Evolutionary conservation across 345 rosid genomes (phyloP).

Genomic region (Mercurialis annua): DNA sequence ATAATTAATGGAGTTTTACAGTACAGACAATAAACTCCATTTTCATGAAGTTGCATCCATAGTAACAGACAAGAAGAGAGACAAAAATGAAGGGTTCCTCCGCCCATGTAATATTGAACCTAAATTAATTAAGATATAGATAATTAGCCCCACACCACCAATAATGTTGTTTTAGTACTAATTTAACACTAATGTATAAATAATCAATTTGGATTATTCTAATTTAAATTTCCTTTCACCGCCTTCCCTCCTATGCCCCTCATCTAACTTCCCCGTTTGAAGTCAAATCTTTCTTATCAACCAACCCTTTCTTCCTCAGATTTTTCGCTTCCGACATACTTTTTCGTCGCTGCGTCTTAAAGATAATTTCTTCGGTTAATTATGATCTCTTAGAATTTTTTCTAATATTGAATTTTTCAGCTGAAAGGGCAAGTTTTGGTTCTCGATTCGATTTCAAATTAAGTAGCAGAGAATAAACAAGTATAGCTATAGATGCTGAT

Average conservation of each 20-base stretch:
- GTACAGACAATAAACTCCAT: constrained; percentile 7
- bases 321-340: background rate
- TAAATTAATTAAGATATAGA: constrained; percentile 5
- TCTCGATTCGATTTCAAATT: background rate
- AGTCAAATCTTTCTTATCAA: constrained; percentile 45
- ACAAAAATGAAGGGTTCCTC: constrained; percentile 41
- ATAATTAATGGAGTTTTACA: background rate
- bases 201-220: constrained; percentile 34
- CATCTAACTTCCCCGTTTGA: constrained; percentile 31
- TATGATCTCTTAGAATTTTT: background rate
- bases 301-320: constrained; percentile 22
- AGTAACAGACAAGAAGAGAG: constrained; percentile 52
- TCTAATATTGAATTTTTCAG: background rate
- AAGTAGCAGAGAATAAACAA: background rate
- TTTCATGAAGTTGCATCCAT: constrained; percentile 39
- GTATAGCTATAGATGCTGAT: background rate
- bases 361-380: background rate
- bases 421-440: background rate
- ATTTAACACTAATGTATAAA: constrained; percentile 14
- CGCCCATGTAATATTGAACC: constrained; percentile 30
- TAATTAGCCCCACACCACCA: constrained; percentile 29
- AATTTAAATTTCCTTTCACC: constrained; percentile 24
- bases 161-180: constrained; percentile 9
- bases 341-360: background rate
- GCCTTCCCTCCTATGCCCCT: constrained; percentile 17